Percentiles rank a stretch among this genome's conserved stretches.
These are phyloP conservation scores for Funneliformis mosseae DNA, from an alignment of 192 early-diverging fungal genomes.

Conservation along the genomic window DNA sequence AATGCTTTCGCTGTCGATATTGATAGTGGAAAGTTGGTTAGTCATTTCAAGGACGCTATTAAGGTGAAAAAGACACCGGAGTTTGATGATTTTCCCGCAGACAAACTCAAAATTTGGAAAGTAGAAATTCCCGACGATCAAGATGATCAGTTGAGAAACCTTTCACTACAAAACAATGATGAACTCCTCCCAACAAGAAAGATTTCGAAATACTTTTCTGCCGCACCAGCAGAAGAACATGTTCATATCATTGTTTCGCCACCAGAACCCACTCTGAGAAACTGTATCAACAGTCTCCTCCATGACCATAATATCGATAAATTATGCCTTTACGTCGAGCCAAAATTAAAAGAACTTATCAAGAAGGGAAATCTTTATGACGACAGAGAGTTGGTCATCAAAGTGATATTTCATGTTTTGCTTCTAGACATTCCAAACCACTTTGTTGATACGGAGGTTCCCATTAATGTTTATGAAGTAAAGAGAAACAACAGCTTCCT, in stretches of 20 bases:
- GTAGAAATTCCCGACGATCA: conserved; percentile 3
- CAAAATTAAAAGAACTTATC: neutral
- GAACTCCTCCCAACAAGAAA: conserved; percentile 16
- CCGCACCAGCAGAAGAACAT: neutral
- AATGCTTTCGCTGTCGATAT: too few species aligned
- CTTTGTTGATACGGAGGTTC: neutral
- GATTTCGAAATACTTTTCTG: conserved; percentile 7
- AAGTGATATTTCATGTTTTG: neutral
- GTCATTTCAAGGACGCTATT: too few species aligned
- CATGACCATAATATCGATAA: neutral
- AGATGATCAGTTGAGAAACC: neutral
- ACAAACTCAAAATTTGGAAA: conserved; percentile 21
- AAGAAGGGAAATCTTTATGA: neutral
- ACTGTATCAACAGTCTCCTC: neutral
- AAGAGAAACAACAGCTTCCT: neutral
- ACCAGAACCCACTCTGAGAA: too few species aligned
- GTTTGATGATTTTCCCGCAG: conserved; percentile 15
- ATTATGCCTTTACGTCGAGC: neutral
- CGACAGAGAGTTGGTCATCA: neutral
- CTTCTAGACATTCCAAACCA: neutral
- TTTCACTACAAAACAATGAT: neutral
- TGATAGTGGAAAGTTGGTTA: too few species aligned
- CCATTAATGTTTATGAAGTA: neutral
- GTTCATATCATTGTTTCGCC: conserved; percentile 6
- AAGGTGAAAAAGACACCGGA: neutral